Base-by-base conservation (phyloP, 805 yeast genomes). In the Teunomyces stri region DNA sequence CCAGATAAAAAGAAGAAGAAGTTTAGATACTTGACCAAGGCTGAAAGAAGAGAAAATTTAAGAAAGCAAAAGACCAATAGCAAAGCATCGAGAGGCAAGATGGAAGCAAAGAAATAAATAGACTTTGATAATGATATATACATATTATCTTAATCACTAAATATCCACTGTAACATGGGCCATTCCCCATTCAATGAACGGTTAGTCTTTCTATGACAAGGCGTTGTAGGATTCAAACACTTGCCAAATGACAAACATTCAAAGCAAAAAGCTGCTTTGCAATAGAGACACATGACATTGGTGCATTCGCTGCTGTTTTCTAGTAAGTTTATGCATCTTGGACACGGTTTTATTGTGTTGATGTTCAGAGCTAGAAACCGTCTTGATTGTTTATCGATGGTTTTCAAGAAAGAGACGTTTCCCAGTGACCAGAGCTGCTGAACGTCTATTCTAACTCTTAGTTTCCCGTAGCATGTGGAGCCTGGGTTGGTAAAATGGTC, bases 1-100 rank as follows among this genome's bases (percentile, higher is more conserved):
- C 67, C 72, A 25, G 52, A 57, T 6, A 67, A 64, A 51, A 79
- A 75, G 68, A 85, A 85, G 78, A 85, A 82, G 76, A 91, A 91
- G 76, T 90, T 90, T 61, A 81, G 97, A 68, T 92, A 91, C 58
- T 75, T 91, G 64, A 80, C 94, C 43, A 89, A 89, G 65, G 69
- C 75, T 22, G 97, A 90, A 68, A 80, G 98, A 67, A 82, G 71
- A 49, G 75, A 67, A 20, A 71, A 70, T 48, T 60, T 62, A 44
- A 58, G 70, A 42, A 73, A 71, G 56, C 70, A 64, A 43, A 66
- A 60, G 54, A 33, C 53, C 42, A 65, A 66, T 44, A 60, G 41
- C 25, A 44, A 44, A 10, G 20, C 43, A 9, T 33, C 38, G 21
- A 45, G 43, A 21, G 41, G 44, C 25, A 42, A 40, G 38, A 41